These are phyloP conservation scores for Solanum phureja DNA, from an alignment of 257 asterid genomes.

Conservation along the genomic window DNA sequence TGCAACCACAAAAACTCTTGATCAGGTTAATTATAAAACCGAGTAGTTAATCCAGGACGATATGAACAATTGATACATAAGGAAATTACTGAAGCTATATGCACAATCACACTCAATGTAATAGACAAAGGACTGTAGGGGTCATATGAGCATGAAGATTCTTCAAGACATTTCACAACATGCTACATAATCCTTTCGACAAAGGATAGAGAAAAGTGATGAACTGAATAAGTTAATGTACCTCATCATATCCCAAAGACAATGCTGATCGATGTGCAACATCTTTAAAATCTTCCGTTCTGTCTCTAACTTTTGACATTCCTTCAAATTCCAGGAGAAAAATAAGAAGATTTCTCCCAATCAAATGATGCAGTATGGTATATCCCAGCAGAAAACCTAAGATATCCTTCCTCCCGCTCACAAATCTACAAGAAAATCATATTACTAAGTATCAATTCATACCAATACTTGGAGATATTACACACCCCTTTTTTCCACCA, in stretches of 20 bases:
- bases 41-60: neutral
- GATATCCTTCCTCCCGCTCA: neutral
- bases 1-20: neutral
- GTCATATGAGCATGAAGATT: neutral
- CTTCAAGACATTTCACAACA: neutral
- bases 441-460: neutral
- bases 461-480: neutral
- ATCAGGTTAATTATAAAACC: neutral
- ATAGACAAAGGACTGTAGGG: neutral
- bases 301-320: slow-evolving; percentile 77
- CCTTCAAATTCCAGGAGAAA: neutral
- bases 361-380: neutral
- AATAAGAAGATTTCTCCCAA: neutral
- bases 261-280: slow-evolving; percentile 69
- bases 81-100: neutral
- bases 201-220: neutral
- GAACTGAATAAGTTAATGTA: slow-evolving; percentile 3
- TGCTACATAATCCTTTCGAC: neutral
- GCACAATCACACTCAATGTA: neutral
- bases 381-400: neutral
- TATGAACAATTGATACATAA: neutral
- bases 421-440: neutral
- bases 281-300: slow-evolving; percentile 90
- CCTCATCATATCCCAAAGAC: slow-evolving; percentile 73
- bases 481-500: neutral